Conservation (phyloP, 495 filamentous ascomycete genomes). For the Aspergillus cavernicola region DNA sequence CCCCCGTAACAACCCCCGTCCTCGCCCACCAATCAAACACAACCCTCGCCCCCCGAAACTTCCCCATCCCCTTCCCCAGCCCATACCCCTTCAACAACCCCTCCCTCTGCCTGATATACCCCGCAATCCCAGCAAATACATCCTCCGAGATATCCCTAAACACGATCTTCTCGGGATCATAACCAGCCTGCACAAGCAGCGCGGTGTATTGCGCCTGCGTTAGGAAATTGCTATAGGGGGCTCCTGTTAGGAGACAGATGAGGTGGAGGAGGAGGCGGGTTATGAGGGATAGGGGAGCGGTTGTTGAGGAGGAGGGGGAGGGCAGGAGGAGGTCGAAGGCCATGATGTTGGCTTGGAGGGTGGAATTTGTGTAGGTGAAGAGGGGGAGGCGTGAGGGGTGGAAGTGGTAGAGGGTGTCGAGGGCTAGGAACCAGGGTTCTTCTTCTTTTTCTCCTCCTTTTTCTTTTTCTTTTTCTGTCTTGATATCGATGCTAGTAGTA, state of each 20-base stretch:
- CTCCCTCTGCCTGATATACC: constrained; percentile 31
- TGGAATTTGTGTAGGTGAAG: constrained; percentile 28
- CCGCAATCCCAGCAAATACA: constrained; percentile 38
- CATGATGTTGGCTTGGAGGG: constrained; percentile 42
- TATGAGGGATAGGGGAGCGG: constrained; percentile 7
- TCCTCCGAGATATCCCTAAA: constrained; percentile 44
- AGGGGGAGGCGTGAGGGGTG: constrained; percentile 40
- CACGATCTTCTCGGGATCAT: constrained; percentile 30
- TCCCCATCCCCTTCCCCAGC: constrained; percentile 29
- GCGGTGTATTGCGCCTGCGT: constrained; percentile 54
- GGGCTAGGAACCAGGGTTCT: constrained; percentile 41
- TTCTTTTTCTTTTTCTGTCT: not conserved
- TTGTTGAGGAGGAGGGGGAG: too few species aligned
- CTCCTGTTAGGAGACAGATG: constrained; percentile 29
- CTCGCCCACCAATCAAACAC: constrained; percentile 47
- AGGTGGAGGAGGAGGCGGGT: constrained; percentile 24
- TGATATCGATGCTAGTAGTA: not conserved
- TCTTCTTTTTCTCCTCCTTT: not conserved
- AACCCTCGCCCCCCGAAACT: constrained; percentile 29
- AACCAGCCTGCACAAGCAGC: constrained; percentile 41
- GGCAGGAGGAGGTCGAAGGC: constrained; percentile 36
- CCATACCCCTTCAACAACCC: constrained; percentile 29
- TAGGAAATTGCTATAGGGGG: constrained; percentile 43
- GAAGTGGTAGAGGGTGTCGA: constrained; percentile 52
- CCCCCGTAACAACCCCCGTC: constrained; percentile 37